A percentile compares a stretch with the other conserved stretches of the same genome.
These are phyloP conservation scores for Capsicum chinense DNA, from an alignment of 257 asterid genomes.

Conservation along the genomic window DNA sequence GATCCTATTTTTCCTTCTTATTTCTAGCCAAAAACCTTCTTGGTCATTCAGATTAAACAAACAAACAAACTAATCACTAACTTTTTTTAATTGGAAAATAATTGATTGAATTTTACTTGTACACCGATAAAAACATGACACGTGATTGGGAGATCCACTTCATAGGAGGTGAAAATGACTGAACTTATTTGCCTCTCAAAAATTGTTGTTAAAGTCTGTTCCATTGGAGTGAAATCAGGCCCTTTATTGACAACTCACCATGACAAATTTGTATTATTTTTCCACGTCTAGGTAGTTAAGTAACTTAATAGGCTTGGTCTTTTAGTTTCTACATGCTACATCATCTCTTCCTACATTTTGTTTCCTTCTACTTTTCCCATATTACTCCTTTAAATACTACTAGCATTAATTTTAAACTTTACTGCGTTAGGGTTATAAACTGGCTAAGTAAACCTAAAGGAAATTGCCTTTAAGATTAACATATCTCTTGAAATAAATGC, in stretches of 20 bases:
- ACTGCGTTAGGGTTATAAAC: too few species aligned
- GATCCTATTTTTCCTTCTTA: not conserved
- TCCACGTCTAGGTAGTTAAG: not conserved
- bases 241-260: conserved; percentile 11
- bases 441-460: too few species aligned
- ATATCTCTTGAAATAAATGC: too few species aligned
- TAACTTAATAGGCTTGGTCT: not conserved
- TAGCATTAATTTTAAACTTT: too few species aligned
- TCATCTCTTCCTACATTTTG: not conserved
- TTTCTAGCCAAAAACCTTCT: conserved; percentile 30
- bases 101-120: conserved; percentile 32
- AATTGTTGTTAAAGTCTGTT: conserved; percentile 42
- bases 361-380: not conserved
- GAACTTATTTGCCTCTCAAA: conserved; percentile 36
- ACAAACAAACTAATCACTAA: not conserved
- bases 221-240: conserved; percentile 57
- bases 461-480: too few species aligned
- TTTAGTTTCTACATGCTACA: not conserved
- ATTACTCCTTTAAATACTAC: too few species aligned
- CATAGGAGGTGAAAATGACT: conserved; percentile 43
- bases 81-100: not conserved
- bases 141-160: conserved; percentile 63
- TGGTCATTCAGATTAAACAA: conserved; percentile 42
- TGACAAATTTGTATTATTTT: not conserved
- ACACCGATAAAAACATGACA: conserved; percentile 41